These are phyloP conservation scores for Cutaneotrichosporon dermatis DNA, from an alignment of 1,284 basidiomycete genomes.

Conservation along the genomic window DNA sequence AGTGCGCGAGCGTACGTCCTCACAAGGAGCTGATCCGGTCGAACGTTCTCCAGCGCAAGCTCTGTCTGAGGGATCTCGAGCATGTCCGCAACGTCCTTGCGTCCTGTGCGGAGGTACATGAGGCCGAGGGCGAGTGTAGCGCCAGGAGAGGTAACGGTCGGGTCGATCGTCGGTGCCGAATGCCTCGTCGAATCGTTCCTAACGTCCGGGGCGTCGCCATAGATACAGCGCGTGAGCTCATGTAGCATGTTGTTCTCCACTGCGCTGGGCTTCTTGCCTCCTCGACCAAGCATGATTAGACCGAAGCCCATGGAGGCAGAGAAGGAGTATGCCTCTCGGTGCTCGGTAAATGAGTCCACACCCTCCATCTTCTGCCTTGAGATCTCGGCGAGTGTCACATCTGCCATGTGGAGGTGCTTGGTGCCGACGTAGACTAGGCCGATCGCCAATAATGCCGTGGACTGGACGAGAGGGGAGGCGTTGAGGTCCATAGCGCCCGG, in stretches of 20 bases:
- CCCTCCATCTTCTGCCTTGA: constrained; percentile 69
- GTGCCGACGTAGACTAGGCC: constrained; percentile 87
- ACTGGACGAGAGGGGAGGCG: constrained; percentile 81
- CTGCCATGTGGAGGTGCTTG: constrained; percentile 83
- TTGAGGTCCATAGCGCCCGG: constrained; percentile 82
- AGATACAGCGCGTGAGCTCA: constrained; percentile 64
- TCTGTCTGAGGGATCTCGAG: constrained; percentile 76
- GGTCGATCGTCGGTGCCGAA: constrained; percentile 56
- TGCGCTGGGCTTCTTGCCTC: constrained; percentile 53
- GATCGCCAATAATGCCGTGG: constrained; percentile 80
- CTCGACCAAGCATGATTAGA: constrained; percentile 90
- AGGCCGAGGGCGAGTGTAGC: constrained; percentile 85
- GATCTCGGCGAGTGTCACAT: constrained; percentile 81
- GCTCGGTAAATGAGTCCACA: constrained; percentile 74
- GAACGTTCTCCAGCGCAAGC: constrained; percentile 72
- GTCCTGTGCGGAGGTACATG: constrained; percentile 83
- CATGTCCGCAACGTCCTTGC: constrained; percentile 77
- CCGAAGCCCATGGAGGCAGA: constrained; percentile 86
- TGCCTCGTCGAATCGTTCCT: constrained; percentile 9
- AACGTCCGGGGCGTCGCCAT: constrained; percentile 56
- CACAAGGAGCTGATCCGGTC: constrained; percentile 79
- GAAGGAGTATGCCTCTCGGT: constrained; percentile 87
- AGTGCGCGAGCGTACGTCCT: constrained; percentile 72
- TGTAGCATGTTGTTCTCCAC: constrained; percentile 68
- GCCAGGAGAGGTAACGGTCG: constrained; percentile 82